phyloP scores from a whole-genome alignment of 305 asterid species.

The Fraxinus velutina region DNA sequence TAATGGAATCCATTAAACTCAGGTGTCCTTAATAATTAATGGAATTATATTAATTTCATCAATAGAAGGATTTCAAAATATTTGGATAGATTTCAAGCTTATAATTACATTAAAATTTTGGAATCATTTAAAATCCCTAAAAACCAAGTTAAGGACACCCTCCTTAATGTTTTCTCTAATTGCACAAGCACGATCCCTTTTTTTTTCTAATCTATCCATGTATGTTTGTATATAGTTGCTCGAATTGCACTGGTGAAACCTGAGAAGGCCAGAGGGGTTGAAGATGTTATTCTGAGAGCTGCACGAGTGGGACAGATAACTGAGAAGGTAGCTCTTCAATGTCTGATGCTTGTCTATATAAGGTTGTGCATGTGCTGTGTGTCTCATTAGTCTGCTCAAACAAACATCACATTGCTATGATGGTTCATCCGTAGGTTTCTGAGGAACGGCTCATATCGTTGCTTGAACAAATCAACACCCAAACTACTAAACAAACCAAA shows the following conservation, averaged over 20 bases:
- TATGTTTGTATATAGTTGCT: constrained; percentile 54
- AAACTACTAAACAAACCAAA: constrained; percentile 84
- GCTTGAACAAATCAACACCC: constrained; percentile 93
- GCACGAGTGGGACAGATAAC: constrained; percentile 80
- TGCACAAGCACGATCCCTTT: background rate
- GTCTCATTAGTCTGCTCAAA: background rate
- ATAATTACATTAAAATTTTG: no score
- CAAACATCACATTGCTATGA: background rate
- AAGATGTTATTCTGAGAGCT: constrained; percentile 86
- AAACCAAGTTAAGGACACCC: no score
- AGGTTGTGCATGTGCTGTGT: background rate
- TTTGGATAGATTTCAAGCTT: no score
- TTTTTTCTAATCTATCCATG: background rate
- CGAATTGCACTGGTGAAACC: constrained; percentile 97
- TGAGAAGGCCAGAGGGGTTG: constrained; percentile 94
- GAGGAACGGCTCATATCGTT: constrained; percentile 82
- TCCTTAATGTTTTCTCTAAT: background rate
- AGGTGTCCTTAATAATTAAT: no score
- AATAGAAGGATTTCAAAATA: no score
- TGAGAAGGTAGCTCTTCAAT: constrained; percentile 54
- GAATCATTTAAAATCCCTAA: no score
- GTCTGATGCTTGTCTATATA: background rate
- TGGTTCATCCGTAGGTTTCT: constrained; percentile 51
- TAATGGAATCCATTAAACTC: no score
- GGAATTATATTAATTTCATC: no score